phyloP scores from a whole-genome alignment of 306 rosid species.

The Luffa aegyptiaca region DNA sequence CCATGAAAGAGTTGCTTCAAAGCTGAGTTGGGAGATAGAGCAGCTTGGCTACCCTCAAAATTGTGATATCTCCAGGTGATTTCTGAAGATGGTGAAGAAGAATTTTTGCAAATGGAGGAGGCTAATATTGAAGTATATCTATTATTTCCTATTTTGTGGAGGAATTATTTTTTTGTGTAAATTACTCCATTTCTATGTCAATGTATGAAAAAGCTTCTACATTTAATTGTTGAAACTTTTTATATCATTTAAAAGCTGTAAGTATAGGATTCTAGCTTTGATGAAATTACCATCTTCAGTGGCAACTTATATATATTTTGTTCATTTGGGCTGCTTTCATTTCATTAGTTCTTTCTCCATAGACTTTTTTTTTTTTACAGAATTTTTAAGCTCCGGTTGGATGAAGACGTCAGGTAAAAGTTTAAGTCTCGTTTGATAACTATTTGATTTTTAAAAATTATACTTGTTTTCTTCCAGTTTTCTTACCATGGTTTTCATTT shows the following conservation, averaged over 20 bases:
- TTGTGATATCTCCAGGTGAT: conserved; percentile 60
- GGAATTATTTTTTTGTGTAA: conserved; percentile 28
- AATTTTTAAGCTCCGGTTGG: no score
- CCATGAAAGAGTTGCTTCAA: conserved; percentile 87
- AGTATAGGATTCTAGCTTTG: not conserved
- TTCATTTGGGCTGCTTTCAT: not conserved
- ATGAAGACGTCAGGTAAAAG: no score
- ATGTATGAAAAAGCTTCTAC: conserved; percentile 33
- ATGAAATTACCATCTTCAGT: not conserved
- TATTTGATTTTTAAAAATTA: no score
- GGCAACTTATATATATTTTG: not conserved
- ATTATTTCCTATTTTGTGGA: conserved; percentile 21
- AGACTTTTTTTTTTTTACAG: not conserved
- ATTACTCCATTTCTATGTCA: conserved; percentile 38
- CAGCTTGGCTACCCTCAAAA: conserved; percentile 58
- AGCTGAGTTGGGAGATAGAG: conserved; percentile 81
- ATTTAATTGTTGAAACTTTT: conserved; percentile 12
- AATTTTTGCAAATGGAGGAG: conserved; percentile 44
- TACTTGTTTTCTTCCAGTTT: no score
- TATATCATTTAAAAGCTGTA: not conserved
- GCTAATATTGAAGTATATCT: conserved; percentile 25
- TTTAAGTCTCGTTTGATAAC: no score
- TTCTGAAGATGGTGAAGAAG: conserved; percentile 19
- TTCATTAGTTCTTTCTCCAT: not conserved
- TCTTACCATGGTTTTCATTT: no score